These are phyloP conservation scores for Nicotiana obtusifolia DNA, from an alignment of 257 asterid species.

Conservation along the genomic window DNA sequence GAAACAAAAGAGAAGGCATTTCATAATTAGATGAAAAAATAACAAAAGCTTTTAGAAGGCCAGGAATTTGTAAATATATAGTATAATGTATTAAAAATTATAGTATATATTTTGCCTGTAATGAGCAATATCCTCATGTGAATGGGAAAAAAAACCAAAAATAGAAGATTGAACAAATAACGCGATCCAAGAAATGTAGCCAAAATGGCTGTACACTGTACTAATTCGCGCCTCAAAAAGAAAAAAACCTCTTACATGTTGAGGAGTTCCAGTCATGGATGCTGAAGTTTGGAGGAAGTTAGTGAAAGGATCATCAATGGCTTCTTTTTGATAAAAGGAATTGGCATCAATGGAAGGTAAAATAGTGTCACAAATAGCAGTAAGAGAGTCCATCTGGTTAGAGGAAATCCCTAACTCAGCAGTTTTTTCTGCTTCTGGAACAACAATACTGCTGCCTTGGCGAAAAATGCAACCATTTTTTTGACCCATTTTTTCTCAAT, in stretches of 20 bases:
- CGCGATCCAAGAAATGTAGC: too few relatives aligned
- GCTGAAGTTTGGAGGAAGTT: conserved; percentile 5
- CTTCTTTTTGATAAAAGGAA: background rate
- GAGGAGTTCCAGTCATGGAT: conserved; percentile 8
- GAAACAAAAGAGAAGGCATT: too few relatives aligned
- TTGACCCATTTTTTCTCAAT: background rate
- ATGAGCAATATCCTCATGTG: background rate
- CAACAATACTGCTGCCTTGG: background rate
- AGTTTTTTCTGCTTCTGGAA: background rate
- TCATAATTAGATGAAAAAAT: too few relatives aligned
- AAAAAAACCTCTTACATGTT: background rate
- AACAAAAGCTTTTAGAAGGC: too few relatives aligned
- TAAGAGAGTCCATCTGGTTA: background rate
- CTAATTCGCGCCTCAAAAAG: too few relatives aligned
- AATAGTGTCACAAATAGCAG: conserved; percentile 8
- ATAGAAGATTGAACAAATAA: too few relatives aligned
- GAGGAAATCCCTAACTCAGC: background rate
- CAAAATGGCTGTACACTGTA: too few relatives aligned
- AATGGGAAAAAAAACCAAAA: too few relatives aligned
- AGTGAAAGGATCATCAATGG: background rate
- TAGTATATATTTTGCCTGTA: too few relatives aligned
- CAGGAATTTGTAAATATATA: too few relatives aligned
- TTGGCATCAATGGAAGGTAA: background rate
- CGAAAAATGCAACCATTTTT: background rate
- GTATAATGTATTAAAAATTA: too few relatives aligned